Conservation (phyloP, 2,329 filamentous ascomycete genomes). For the Blumeria hordei region DNA sequence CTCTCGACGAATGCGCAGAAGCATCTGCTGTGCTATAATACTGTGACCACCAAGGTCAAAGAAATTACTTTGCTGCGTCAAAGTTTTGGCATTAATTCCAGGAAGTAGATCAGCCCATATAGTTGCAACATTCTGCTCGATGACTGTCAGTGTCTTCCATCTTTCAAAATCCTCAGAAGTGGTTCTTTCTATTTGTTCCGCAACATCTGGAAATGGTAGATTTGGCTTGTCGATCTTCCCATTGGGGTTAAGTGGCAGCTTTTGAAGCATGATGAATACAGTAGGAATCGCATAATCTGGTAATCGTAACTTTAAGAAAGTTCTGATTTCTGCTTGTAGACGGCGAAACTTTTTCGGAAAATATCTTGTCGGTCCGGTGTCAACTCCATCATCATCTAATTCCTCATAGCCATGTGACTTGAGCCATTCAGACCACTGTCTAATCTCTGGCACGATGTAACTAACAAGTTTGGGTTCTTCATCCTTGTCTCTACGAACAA, state of each 20-base stretch:
- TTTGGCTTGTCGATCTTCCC: slow-evolving; percentile 63
- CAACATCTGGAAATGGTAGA: slow-evolving; percentile 52
- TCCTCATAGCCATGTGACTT: slow-evolving; percentile 26
- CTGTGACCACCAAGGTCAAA: slow-evolving; percentile 65
- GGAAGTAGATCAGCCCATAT: slow-evolving; percentile 52
- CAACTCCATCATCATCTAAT: slow-evolving; percentile 16
- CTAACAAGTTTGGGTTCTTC: slow-evolving; percentile 73
- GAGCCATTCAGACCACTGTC: slow-evolving; percentile 48
- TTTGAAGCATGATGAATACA: slow-evolving; percentile 46
- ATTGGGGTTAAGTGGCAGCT: slow-evolving; percentile 62
- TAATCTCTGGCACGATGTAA: slow-evolving; percentile 68
- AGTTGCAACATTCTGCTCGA: slow-evolving; percentile 40
- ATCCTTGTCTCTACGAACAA: slow-evolving; percentile 61
- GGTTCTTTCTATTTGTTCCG: slow-evolving; percentile 35
- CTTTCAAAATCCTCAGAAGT: slow-evolving; percentile 9
- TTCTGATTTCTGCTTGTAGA: slow-evolving; percentile 28
- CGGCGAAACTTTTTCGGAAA: slow-evolving; percentile 16
- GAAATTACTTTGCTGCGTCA: slow-evolving; percentile 39
- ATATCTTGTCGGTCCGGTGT: slow-evolving; percentile 3
- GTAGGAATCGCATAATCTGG: slow-evolving; percentile 55
- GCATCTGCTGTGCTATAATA: slow-evolving; percentile 58
- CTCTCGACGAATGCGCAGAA: slow-evolving; percentile 43
- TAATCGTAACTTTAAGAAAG: slow-evolving; percentile 47
- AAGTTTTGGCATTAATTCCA: slow-evolving; percentile 39
- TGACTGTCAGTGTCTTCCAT: slow-evolving; percentile 21